Conservation (phyloP, 2,329 filamentous ascomycete genomes). For the Aspergillus sp. region DNA sequence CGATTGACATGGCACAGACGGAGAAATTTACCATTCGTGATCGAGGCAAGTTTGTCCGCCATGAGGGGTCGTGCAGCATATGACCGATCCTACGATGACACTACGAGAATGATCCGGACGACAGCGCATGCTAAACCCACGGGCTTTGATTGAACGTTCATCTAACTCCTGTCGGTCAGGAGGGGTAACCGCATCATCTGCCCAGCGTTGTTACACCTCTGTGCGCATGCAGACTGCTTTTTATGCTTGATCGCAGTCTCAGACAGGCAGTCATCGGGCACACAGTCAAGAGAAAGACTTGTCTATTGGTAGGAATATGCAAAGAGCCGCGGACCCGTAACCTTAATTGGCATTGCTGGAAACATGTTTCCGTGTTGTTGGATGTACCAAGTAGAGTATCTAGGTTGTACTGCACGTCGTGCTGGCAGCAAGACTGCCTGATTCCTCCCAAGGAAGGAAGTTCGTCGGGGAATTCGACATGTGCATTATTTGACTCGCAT, state of each 20-base stretch:
- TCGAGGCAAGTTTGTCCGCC: not conserved
- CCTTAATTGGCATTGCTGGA: not conserved
- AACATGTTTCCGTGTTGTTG: not conserved
- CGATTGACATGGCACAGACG: not conserved
- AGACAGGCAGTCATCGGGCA: not conserved
- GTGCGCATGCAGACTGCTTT: not conserved
- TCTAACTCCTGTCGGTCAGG: not conserved
- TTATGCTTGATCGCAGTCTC: not conserved
- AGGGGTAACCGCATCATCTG: not conserved
- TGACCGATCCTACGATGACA: not conserved
- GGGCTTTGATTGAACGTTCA: not conserved
- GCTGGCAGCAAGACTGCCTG: not conserved
- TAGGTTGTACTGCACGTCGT: constrained; percentile 6
- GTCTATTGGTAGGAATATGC: constrained; percentile 6
- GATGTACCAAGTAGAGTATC: not conserved
- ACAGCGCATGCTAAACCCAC: not conserved
- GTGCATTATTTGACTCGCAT: not conserved
- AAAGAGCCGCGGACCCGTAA: not conserved
- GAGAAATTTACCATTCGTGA: not conserved
- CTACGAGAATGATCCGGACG: not conserved
- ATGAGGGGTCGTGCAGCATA: not conserved
- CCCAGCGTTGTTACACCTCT: not conserved
- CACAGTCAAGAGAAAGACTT: not conserved
- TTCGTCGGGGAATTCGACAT: not conserved
- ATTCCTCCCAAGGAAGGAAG: not conserved